Conservation (phyloP, 2,329 filamentous ascomycete species). For the Colletotrichum somersetense region DNA sequence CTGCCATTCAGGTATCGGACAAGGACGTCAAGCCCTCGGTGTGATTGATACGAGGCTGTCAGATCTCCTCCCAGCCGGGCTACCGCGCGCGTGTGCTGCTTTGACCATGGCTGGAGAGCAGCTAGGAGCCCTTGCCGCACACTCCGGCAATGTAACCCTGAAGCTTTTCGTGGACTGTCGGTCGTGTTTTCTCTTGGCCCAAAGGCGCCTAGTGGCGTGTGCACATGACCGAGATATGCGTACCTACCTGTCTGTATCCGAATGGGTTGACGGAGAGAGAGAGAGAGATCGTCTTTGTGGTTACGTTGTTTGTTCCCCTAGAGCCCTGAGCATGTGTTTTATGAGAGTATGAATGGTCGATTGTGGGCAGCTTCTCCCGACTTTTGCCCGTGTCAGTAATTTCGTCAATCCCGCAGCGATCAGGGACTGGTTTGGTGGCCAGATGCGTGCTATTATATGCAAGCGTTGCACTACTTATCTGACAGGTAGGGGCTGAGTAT, state of each 20-base stretch:
- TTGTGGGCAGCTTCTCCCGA: neutral
- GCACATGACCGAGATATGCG: neutral
- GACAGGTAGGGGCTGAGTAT: neutral
- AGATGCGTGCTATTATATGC: neutral
- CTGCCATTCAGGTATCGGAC: neutral
- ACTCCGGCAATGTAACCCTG: constrained; percentile 30
- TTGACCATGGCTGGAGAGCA: neutral
- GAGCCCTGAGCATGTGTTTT: neutral
- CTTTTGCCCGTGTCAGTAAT: neutral
- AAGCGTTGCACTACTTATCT: neutral
- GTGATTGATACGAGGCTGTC: neutral
- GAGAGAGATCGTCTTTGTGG: neutral
- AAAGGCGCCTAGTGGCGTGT: neutral
- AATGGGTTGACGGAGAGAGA: neutral
- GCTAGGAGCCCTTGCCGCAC: constrained; percentile 6
- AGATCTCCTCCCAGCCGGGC: constrained; percentile 8
- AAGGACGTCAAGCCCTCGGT: constrained; percentile 3
- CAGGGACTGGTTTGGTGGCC: neutral
- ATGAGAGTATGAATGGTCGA: neutral
- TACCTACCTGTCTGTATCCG: too few relatives aligned
- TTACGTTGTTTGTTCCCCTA: neutral
- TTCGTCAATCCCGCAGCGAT: neutral
- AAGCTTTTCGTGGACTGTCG: constrained; percentile 24
- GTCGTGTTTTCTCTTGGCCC: constrained; percentile 3
- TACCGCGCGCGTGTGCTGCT: constrained; percentile 9